These are phyloP conservation scores for Puccinia horiana DNA, from an alignment of 1,284 basidiomycete genomes.

Conservation along the genomic window DNA sequence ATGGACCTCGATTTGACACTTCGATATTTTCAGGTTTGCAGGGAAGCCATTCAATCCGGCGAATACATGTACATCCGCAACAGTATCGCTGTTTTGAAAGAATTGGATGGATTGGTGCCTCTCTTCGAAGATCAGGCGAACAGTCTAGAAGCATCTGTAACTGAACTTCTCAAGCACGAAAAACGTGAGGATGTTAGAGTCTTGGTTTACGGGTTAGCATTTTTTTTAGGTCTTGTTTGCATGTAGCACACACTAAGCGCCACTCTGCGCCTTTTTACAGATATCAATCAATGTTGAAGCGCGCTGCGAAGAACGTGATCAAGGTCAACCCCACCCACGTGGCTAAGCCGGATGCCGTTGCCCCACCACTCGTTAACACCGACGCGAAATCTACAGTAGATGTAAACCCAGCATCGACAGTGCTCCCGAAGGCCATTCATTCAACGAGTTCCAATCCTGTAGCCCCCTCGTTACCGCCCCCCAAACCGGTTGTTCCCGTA, in stretches of 20 bases:
- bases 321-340: constrained; percentile 5
- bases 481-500: constrained; percentile 52
- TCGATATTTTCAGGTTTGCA: constrained; percentile 67
- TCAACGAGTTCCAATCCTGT: constrained; percentile 42
- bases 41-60: constrained; percentile 58
- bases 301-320: constrained; percentile 50
- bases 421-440: constrained; percentile 50
- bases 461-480: constrained; percentile 10
- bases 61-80: constrained; percentile 96
- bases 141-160: constrained; percentile 68
- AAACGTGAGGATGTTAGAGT: constrained; percentile 69
- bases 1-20: constrained; percentile 64
- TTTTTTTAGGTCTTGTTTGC: not conserved
- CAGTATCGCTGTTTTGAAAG: constrained; percentile 81
- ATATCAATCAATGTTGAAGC: constrained; percentile 51
- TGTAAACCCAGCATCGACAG: constrained; percentile 49
- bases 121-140: constrained; percentile 64
- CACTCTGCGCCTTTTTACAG: constrained; percentile 43
- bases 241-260: not conserved
- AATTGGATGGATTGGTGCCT: constrained; percentile 84
- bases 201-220: constrained; percentile 68
- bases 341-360: constrained; percentile 44
- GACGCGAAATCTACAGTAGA: constrained; percentile 43
- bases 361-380: constrained; percentile 50
- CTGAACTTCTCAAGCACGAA: constrained; percentile 71